These are phyloP conservation scores for Sporothrix variecibatus DNA, from an alignment of 2,329 filamentous ascomycete species.

Conservation along the genomic window DNA sequence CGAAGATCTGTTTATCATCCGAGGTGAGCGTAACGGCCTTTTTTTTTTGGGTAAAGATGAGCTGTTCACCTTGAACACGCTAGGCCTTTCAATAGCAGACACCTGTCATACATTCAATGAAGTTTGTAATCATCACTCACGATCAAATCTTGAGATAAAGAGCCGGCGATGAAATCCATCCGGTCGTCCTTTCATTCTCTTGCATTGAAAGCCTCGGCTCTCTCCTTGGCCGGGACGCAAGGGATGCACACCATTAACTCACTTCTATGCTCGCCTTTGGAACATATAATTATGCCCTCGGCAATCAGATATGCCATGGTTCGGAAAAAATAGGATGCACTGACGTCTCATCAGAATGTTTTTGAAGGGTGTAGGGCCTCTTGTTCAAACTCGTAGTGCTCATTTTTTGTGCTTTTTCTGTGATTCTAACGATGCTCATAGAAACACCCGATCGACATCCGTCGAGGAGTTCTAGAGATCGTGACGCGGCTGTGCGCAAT, in stretches of 20 bases:
- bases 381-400: not conserved
- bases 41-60: not conserved
- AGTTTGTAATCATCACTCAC: no score
- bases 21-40: not conserved
- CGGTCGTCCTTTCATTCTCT: not conserved
- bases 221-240: not conserved
- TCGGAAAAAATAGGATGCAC: not conserved
- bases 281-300: conserved; percentile 2
- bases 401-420: not conserved
- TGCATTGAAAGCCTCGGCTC: not conserved
- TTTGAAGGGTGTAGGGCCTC: not conserved
- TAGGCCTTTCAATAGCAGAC: no score
- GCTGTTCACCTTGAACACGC: not conserved
- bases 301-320: not conserved
- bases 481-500: not conserved
- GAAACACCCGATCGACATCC: not conserved
- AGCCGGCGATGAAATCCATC: not conserved
- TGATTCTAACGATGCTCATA: not conserved
- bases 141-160: not conserved
- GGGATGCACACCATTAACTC: conserved; percentile 12
- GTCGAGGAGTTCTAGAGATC: not conserved
- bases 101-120: no score
- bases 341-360: not conserved
- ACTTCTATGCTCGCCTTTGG: not conserved
- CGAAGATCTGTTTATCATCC: not conserved